phyloP scores from a whole-genome alignment of 2,329 filamentous ascomycete genomes.

The Domatiomyces globalis region DNA sequence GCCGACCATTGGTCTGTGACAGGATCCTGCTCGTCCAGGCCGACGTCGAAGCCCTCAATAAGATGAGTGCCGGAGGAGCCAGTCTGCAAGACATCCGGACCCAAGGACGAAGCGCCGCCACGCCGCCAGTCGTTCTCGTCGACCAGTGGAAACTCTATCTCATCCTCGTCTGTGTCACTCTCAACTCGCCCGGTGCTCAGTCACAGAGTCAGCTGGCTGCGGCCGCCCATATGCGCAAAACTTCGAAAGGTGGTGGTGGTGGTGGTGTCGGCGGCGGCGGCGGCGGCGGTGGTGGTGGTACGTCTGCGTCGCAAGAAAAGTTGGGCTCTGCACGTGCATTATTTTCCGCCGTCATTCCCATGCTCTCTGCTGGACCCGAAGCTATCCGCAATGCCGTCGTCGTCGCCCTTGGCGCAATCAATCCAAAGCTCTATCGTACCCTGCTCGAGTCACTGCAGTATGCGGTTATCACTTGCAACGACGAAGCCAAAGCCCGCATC shows the following conservation, averaged over 20 bases:
- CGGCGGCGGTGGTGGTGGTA: no score
- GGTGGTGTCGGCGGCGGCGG: no score
- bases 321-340: conserved; percentile 77
- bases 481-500: conserved; percentile 72
- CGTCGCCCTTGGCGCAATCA: conserved; percentile 82
- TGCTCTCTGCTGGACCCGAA: conserved; percentile 64
- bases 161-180: conserved; percentile 89
- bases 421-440: conserved; percentile 81
- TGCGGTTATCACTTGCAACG: conserved; percentile 70
- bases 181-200: conserved; percentile 64
- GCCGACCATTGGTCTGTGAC: conserved; percentile 82
- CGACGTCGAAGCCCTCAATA: conserved; percentile 63
- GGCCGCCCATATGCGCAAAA: conserved; percentile 66
- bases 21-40: conserved; percentile 87
- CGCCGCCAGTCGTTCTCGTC: conserved; percentile 72
- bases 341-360: conserved; percentile 81
- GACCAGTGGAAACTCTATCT: conserved; percentile 98
- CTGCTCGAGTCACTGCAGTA: conserved; percentile 80
- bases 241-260: conserved; percentile 58
- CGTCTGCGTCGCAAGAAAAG: conserved; percentile 45
- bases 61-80: conserved; percentile 40
- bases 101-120: conserved; percentile 43
- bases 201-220: conserved; percentile 45
- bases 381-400: conserved; percentile 84
- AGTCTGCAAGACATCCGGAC: conserved; percentile 25